Base-by-base conservation (phyloP, 1,139 yeast species). In the Saccharomycopsis crataegensis region DNA sequence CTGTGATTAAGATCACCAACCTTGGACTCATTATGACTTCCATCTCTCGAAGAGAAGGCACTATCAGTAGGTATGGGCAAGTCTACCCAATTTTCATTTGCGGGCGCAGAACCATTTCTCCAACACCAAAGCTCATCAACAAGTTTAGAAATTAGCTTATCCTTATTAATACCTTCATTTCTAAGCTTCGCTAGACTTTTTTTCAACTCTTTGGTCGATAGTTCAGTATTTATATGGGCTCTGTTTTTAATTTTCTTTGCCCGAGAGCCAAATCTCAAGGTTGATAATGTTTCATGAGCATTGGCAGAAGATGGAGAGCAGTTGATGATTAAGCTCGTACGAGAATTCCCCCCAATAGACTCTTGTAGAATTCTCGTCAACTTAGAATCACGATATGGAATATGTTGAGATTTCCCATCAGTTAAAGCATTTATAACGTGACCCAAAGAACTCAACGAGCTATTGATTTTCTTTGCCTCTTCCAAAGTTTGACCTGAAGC, bases 321-420 rank as follows among this genome's bases (percentile, higher is more conserved):
- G 61, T 84, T 87, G 49, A 90, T 76, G 41, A 90, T 83, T 51
- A 90, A 72, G 1, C 89, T 80, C 0, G 96, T 90, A 55, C 93
- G 73, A 1, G 94, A 82, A 65, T 90, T 89, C 1, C 96, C 96
- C 2, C 96, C 96, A 32, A 90, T 70, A 0, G 95, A 82, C 62
- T 88, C 95, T 65, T 88, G 95, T 45, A 90, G 69, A 12, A 90
- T 82, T 57, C 96, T 74, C 0, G 97, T 89, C 54, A 90, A 74
- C 62, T 86, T 86, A 0, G 96, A 87, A 62, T 88, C 96, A 57
- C 96, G 73, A 62, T 87, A 88, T 0, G 95, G 95, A 5, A 86
- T 71, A 65, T 85, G 89, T 1, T 79, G 71, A 2, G 82, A 72
- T 59, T 76, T 80, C 3, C 82, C 78, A 61, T 85, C 94, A 0